Base-by-base conservation (phyloP, 225 moss, liverwort and hornwort genomes). In the Rhytidiadelphus loreus region DNA sequence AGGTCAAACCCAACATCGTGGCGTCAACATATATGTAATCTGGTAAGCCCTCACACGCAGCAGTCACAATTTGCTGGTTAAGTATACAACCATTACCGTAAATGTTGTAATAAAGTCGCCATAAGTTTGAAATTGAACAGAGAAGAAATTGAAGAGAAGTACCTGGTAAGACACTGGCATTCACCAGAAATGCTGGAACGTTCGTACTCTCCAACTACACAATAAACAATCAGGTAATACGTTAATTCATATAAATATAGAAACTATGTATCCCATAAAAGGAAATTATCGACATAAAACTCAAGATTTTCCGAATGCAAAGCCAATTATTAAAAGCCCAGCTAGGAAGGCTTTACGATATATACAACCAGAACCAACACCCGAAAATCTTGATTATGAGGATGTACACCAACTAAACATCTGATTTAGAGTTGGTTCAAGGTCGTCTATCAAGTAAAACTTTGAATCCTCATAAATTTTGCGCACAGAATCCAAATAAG, bases 101-200 rank as follows among this genome's bases (percentile, higher is more conserved):
- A 77, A 55, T 32, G 39, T 29, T 12, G 60, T 41, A 81, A 57
- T 50, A 68, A 6, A 87, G 60, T 37, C n/a, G 41, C 33, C 25
- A 13, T 56, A 44, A 66, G 43, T 66, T 60, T n/a, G 9, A 81
- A 68, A 56, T 57, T 73, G 68, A 86, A 30, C 25, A 81, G 43
- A 46, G 35, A 37, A 73, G 6, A 87, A 66, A 69, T 48, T n/a
- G 32, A 71, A 59, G 76, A 64, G 62, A 55, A 29, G 56, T 83
- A 94, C 94, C 94, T 87, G 90, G 77, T 87, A 94, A 85, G 44
- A 87, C 89, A 87, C 92, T 91, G 76, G 93, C 92, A 77, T 94
- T 94, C 83, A 94, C 92, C 88, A 94, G 87, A 87, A 92, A 94
- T 65, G 94, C 88, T 83, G 94, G 93, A 81, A 91, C 81, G 24